These are phyloP conservation scores for Fusarium anthophilum DNA, from an alignment of 2,329 filamentous ascomycete species.

Conservation along the genomic window DNA sequence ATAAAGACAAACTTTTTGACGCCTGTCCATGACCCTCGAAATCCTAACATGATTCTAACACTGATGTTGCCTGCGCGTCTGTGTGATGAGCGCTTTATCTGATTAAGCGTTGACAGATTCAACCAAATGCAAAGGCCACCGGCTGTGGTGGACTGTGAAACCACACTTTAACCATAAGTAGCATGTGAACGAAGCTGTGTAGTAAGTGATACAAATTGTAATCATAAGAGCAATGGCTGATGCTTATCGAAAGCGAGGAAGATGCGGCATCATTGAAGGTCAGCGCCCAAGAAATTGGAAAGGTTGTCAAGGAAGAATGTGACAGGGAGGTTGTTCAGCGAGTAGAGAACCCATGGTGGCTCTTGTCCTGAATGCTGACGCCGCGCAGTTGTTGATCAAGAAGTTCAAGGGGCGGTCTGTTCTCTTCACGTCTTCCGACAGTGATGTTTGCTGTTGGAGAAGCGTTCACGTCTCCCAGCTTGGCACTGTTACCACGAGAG, in stretches of 20 bases:
- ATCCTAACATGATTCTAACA: slow-evolving; percentile 42
- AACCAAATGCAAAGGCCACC: slow-evolving; percentile 10
- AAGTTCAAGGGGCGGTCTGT: slow-evolving; percentile 51
- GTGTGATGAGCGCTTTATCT: slow-evolving; percentile 15
- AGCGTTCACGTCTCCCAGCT: slow-evolving; percentile 39
- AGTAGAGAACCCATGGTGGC: slow-evolving; percentile 17
- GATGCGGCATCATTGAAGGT: slow-evolving; percentile 1
- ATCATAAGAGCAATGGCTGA: slow-evolving; percentile 47
- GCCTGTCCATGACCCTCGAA: slow-evolving; percentile 35
- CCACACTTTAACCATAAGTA: slow-evolving; percentile 9
- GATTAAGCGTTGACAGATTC: background rate
- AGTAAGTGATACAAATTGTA: slow-evolving; percentile 44
- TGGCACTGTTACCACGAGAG: slow-evolving; percentile 43
- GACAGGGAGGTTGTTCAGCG: slow-evolving; percentile 23
- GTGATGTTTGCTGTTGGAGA: slow-evolving; percentile 23
- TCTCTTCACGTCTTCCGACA: slow-evolving; percentile 55
- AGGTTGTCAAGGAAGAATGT: slow-evolving; percentile 15
- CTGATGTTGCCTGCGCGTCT: slow-evolving; percentile 19
- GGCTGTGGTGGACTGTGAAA: background rate
- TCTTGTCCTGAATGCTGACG: slow-evolving; percentile 25
- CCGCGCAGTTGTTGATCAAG: slow-evolving; percentile 27
- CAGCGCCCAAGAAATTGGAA: slow-evolving; percentile 8
- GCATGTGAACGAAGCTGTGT: slow-evolving; percentile 19
- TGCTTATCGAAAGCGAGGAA: slow-evolving; percentile 36
- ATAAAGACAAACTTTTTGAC: slow-evolving; percentile 9